Evolutionary conservation across 2,329 filamentous ascomycete genomes (phyloP), one percentile per base, ranked within the genome.

Genomic region (Xylaria sp.): DNA sequence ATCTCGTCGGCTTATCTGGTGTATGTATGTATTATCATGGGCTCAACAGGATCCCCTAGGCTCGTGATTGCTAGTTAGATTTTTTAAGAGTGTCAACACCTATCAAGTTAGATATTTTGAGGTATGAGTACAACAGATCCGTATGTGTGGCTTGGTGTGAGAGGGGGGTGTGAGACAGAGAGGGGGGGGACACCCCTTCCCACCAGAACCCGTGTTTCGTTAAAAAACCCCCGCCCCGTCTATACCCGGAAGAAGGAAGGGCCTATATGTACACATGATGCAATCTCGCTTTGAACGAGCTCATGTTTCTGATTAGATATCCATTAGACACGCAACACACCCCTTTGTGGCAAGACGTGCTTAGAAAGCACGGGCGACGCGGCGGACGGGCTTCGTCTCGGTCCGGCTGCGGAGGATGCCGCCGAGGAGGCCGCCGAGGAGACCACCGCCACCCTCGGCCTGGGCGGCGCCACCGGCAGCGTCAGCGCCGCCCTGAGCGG

Each of bases 221-320:
- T 26, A 26, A 26, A 26, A 26, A 26, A 26, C 9, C 4, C 47
- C 29, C 45, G 16, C 48, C 44, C 26, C 20, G 34, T 57, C 51
- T 57, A 55, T 57, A 22, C 47, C 54, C 41, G 21, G 16, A 34
- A 34, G 9, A 13, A 34, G 29, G n/a, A n/a, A n/a, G n/a, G n/a
- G 29, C 29, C 29, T 43, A 54, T 48, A 55, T 57, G 49, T 57
- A 44, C 40, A 60, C 47, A 50, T 39, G 50, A 37, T 40, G n/a
- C 29, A n/a, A 29, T 34, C 37, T 18, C 11, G 29, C 11, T n/a
- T n/a, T 13, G 11, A 13, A 13, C 29, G 29, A 34, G 9, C n/a
- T 26, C 24, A 24, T 19, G 19, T n/a, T n/a, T n/a, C n/a, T n/a
- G n/a, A n/a, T n/a, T n/a, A n/a, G n/a, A 44, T 7, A 18, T 19